A percentile compares a stretch with the other conserved stretches of the same genome.
These are phyloP conservation scores for Candida ulmi DNA, from an alignment of 805 yeast species.

Conservation along the genomic window DNA sequence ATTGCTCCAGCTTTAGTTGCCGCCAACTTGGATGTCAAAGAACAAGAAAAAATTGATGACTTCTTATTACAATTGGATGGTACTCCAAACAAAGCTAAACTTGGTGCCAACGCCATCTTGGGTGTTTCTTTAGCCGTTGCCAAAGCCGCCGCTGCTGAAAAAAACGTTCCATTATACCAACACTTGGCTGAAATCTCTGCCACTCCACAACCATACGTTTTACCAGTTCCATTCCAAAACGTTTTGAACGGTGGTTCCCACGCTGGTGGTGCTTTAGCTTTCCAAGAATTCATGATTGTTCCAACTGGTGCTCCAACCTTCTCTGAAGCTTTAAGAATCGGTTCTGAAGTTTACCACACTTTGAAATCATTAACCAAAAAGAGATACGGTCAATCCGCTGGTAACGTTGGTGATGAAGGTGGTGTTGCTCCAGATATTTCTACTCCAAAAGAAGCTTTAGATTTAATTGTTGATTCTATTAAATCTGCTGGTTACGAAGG, in stretches of 20 bases:
- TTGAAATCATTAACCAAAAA: slow-evolving; percentile 90
- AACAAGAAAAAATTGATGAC: slow-evolving; percentile 84
- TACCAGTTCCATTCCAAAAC: slow-evolving; percentile 99
- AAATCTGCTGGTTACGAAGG: slow-evolving; percentile 95
- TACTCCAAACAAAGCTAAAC: slow-evolving; percentile 93
- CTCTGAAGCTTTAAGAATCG: slow-evolving; percentile 94
- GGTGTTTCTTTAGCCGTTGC: slow-evolving; percentile 98
- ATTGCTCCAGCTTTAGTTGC: slow-evolving; percentile 91
- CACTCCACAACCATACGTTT: slow-evolving; percentile 77
- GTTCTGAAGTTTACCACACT: slow-evolving; percentile 97
- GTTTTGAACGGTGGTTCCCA: slow-evolving; percentile 99
- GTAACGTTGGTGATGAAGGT: slow-evolving; percentile 99
- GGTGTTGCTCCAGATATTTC: slow-evolving; percentile 99
- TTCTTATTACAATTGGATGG: slow-evolving; percentile 88
- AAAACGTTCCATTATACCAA: slow-evolving; percentile 86
- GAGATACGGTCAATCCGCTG: slow-evolving; percentile 96
- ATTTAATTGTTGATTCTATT: slow-evolving; percentile 86
- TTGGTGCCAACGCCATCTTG: slow-evolving; percentile 97
- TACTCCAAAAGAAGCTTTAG: slow-evolving; percentile 95
- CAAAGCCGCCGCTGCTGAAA: slow-evolving; percentile 97
- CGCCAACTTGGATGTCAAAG: slow-evolving; percentile 75
- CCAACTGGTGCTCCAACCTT: slow-evolving; percentile 88
- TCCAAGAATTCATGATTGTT: slow-evolving; percentile 99
- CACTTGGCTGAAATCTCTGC: slow-evolving; percentile 78
- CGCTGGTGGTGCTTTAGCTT: slow-evolving; percentile 98